Base-by-base conservation (phyloP, 257 asterid species). In the Capsicum chinense region DNA sequence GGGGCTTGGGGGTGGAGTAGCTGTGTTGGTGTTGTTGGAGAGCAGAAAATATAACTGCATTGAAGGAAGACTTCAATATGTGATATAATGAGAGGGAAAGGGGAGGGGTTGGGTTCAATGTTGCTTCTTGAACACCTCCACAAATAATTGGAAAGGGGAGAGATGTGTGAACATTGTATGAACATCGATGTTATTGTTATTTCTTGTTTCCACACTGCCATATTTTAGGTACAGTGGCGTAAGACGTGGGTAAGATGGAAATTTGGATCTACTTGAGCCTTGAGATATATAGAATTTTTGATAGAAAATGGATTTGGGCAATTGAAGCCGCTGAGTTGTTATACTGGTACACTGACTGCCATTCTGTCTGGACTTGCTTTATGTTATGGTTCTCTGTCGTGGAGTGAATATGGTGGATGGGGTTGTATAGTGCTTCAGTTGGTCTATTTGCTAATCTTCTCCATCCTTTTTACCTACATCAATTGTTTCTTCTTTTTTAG, bases 111-210 rank as follows among this genome's bases (percentile, higher is more conserved):
- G 67, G 56, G 83, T 5, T 56, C 39, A 35, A 73, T 54, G 44
- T 17, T 78, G 64, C 63, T 76, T 76, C 82, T 78, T 17, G 66
- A 54, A 56, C 15, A 56, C 64, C 50, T 78, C 14, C 64, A 21
- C 50, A 54, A 69, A 14, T 54, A 78, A 78, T 78, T 54, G 82
- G 82, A 78, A 54, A 33, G 64, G 33, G 48, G 64, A 76, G 47
- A 69, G 33, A 42, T 39, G 64, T 52, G 81, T 78, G 33, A 54
- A 78, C 80, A 11, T 71, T 47, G 58, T 47, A 71, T n/a, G 80
- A 71, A n/a, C 35, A 73, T 47, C 17, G 3, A 73, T 47, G 57
- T 47, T 73, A 48, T 73, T 73, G 80, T 26, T 1, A 47, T 73
- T 73, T 71, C 39, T 71, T 73, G 80, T 73, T 17, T n/a, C n/a